Evolutionary conservation across 345 rosid genomes (phyloP), one percentile per base, ranked within the genome.

Genomic region (Arabis hirsuta): DNA sequence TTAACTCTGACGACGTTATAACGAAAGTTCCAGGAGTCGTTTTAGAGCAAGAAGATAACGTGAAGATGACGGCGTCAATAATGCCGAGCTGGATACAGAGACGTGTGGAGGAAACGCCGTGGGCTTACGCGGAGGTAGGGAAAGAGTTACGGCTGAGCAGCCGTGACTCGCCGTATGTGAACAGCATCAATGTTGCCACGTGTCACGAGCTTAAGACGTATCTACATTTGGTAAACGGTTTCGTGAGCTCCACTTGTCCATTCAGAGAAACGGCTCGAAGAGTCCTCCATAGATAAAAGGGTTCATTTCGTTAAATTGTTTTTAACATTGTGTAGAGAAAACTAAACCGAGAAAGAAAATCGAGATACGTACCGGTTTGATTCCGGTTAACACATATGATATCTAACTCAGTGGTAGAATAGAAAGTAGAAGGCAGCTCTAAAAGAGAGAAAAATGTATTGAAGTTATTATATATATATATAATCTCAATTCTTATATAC

Each of bases 1-100:
- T 94, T 14, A 94, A 94, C 79, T 81, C 96, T 0, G 96, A 94
- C 41, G 99, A 91, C 63, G 63, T 87, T 0, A 85, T 94, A 55
- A 94, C 99, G 0, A 94, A 85, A 84, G 85, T 94, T 4, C 97
- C 99, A 0, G 97, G 99, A 0, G 89, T 94, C 14, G 90, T 90
- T 5, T 48, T 84, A 5, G 90, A 86, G 61, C 47, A 68, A 26
- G 72, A 68, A 26, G 72, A 64, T 45, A 59, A 72, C 56, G 72
- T 6, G 12, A 22, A 45, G 45, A 53, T 27, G 24, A 54, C 74
- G 42, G 55, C 76, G 51, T 73, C 79, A 7, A 50, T 83, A 7
- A 50, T 83, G 71, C 85, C 91, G 0, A 62, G 73, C 57, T 89
- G 95, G 97, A 65, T 89, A 39, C 85, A 81, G 68, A 81, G 69